Evolutionary conservation across 805 yeast species (phyloP).

Genomic region (Metschnikowia colocasiae): DNA sequence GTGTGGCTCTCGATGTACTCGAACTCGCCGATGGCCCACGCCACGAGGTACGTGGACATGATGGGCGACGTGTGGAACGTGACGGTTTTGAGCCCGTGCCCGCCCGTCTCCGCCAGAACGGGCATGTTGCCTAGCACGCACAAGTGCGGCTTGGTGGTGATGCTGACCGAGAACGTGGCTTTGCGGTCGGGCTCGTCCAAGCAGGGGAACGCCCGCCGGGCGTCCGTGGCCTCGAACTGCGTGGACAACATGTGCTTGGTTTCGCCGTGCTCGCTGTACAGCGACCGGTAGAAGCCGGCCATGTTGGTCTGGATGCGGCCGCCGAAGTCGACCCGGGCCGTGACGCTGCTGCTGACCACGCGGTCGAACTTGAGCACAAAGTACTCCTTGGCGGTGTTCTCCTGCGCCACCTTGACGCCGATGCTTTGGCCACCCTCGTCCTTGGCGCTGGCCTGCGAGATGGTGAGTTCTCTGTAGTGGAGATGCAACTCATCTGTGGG

Average conservation of each 20-base stretch:
- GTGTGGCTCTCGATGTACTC: slow-evolving; percentile 50
- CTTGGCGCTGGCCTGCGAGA: slow-evolving; percentile 22
- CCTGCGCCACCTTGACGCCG: slow-evolving; percentile 22
- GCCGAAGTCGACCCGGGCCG: slow-evolving; percentile 31
- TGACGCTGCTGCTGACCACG: slow-evolving; percentile 22
- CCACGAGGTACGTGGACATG: slow-evolving; percentile 55
- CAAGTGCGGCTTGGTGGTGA: slow-evolving; percentile 30
- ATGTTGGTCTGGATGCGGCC: slow-evolving; percentile 52
- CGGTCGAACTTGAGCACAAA: slow-evolving; percentile 55
- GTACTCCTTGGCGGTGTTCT: slow-evolving; percentile 57
- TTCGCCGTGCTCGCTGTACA: slow-evolving; percentile 37
- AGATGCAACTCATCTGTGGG: slow-evolving; percentile 44
- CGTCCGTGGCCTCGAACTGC: slow-evolving; percentile 59
- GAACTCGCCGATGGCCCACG: slow-evolving; percentile 58
- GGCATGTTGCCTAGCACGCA: slow-evolving; percentile 51
- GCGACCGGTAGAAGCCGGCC: slow-evolving; percentile 54
- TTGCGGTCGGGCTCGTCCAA: slow-evolving; percentile 54
- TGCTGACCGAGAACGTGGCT: slow-evolving; percentile 51
- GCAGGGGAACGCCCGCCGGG: slow-evolving; percentile 57
- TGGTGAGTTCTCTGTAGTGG: slow-evolving; percentile 44
- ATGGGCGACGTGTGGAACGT: slow-evolving; percentile 46
- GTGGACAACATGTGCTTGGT: slow-evolving; percentile 45
- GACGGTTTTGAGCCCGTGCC: slow-evolving; percentile 23
- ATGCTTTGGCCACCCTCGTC: slow-evolving; percentile 26
- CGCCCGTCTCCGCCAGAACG: slow-evolving; percentile 4